Conservation (phyloP, 2,329 filamentous ascomycete genomes). For the Nemania sp. region DNA sequence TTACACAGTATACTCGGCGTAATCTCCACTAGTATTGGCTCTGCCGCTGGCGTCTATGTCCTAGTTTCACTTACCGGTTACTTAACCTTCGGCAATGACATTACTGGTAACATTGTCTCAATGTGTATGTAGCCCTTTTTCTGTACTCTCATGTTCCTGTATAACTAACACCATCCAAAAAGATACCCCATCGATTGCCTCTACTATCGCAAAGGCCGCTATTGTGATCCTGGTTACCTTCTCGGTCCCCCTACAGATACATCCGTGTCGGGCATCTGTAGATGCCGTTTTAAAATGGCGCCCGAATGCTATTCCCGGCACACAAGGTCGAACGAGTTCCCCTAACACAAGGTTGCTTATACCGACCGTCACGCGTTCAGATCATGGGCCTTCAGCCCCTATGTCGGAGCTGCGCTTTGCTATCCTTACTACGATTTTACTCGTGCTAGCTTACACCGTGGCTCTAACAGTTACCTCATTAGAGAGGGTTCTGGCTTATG, state of each 20-base stretch:
- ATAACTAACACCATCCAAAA: conserved; percentile 16
- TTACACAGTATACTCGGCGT: conserved; percentile 78
- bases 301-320: conserved; percentile 62
- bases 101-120: conserved; percentile 91
- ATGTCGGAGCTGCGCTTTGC: conserved; percentile 94
- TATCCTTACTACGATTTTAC: conserved; percentile 85
- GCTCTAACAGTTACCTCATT: conserved; percentile 92
- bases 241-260: conserved; percentile 93
- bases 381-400: conserved; percentile 66
- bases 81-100: conserved; percentile 90
- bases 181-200: conserved; percentile 80
- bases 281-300: conserved; percentile 96
- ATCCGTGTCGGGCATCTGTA: conserved; percentile 94
- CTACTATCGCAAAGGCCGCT: conserved; percentile 92
- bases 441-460: conserved; percentile 85
- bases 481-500: conserved; percentile 92
- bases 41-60: conserved; percentile 87
- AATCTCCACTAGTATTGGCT: conserved; percentile 85
- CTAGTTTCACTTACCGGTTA: conserved; percentile 96
- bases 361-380: conserved; percentile 56
- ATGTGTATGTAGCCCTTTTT: conserved; percentile 74
- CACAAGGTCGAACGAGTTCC: conserved; percentile 57
- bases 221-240: conserved; percentile 98
- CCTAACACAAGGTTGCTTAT: conserved; percentile 60
- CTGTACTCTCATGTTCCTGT: background rate